Conservation (phyloP, 1,284 basidiomycete species). For the Sporisorium graminicola region DNA sequence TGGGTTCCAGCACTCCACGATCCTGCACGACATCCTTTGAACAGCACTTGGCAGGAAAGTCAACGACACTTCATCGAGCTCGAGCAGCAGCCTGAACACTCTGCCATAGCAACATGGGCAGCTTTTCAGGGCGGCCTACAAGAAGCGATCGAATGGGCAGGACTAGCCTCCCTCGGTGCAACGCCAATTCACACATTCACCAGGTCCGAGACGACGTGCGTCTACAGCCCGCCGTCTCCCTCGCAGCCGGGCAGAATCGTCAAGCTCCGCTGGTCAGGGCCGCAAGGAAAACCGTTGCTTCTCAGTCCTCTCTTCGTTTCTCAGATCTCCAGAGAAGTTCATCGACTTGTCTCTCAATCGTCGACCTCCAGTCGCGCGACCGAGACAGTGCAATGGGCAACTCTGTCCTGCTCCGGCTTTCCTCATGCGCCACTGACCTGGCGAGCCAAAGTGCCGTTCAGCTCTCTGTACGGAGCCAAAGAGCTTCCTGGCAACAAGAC, state of each 20-base stretch:
- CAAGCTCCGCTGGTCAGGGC: constrained; percentile 26
- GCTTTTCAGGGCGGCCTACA: constrained; percentile 26
- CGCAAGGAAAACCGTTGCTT: constrained; percentile 9
- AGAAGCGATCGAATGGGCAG: constrained; percentile 47
- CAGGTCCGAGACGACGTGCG: constrained; percentile 24
- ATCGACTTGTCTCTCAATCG: constrained; percentile 9
- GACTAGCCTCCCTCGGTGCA: constrained; percentile 27
- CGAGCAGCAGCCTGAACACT: constrained; percentile 2
- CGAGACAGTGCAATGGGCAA: constrained; percentile 26
- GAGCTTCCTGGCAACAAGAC: constrained; percentile 26
- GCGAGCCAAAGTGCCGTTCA: constrained; percentile 35
- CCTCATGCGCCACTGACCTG: constrained; percentile 56
- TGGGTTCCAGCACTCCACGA: constrained; percentile 40
- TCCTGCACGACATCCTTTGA: constrained; percentile 8
- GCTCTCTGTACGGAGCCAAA: constrained; percentile 30
- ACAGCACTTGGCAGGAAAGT: constrained; percentile 10
- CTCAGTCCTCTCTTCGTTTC: constrained; percentile 30
- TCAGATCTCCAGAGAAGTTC: constrained; percentile 17
- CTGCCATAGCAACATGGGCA: constrained; percentile 15
- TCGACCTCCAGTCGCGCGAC: neutral
- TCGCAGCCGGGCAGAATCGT: constrained; percentile 19
- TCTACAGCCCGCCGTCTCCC: constrained; percentile 30
- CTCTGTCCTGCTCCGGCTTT: constrained; percentile 44
- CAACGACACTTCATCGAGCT: constrained; percentile 25
- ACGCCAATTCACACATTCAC: constrained; percentile 28